Evolutionary conservation across 768 basidiomycete species (phyloP).

Genomic region (Termitomyces sp.): DNA sequence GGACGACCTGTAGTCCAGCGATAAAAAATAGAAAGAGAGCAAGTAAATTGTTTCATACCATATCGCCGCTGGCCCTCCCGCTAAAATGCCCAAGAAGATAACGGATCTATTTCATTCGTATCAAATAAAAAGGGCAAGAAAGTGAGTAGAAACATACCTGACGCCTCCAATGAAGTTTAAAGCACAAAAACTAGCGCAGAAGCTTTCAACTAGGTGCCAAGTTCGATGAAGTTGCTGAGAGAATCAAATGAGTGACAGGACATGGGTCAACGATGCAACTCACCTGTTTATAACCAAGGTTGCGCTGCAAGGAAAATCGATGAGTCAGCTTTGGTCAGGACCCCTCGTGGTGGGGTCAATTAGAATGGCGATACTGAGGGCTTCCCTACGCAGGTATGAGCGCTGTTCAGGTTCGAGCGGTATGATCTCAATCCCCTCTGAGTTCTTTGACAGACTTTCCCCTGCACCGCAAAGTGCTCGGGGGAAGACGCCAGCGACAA

Average conservation of each 20-base stretch:
- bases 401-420: conserved; percentile 98
- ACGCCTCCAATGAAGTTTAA: conserved; percentile 89
- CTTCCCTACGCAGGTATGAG: conserved; percentile 99
- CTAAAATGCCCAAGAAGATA: conserved; percentile 76
- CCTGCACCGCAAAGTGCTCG: conserved; percentile 19
- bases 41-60: conserved; percentile 44
- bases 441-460: conserved; percentile 23
- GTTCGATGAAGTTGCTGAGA: conserved; percentile 78
- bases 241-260: conserved; percentile 8
- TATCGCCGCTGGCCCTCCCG: conserved; percentile 85
- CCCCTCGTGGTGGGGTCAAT: conserved; percentile 33
- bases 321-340: conserved; percentile 46
- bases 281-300: conserved; percentile 81
- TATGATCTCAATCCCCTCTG: conserved; percentile 88
- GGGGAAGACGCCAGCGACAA: conserved; percentile 16
- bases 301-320: conserved; percentile 41
- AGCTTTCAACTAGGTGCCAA: conserved; percentile 82
- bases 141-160: conserved; percentile 42
- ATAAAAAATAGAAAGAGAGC: conserved; percentile 4
- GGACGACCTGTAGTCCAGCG: conserved; percentile 61
- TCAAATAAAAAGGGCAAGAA: background rate
- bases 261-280: conserved; percentile 13
- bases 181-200: conserved; percentile 86
- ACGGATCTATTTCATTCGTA: conserved; percentile 46
- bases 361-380: conserved; percentile 60